Conservation (phyloP, 2,329 filamentous ascomycete genomes). For the Trichoderma aggressivum region DNA sequence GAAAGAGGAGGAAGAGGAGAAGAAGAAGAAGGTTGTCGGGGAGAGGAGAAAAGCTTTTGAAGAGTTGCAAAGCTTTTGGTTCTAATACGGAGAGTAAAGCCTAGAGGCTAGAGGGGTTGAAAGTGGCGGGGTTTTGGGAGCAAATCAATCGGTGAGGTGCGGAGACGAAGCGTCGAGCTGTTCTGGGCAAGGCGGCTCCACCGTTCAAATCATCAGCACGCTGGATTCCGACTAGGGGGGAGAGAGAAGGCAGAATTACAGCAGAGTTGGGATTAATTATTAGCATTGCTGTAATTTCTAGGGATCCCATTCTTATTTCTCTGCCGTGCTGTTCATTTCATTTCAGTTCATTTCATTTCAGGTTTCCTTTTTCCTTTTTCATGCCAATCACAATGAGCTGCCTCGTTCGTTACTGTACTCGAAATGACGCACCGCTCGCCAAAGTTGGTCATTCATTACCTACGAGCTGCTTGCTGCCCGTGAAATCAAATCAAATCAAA, state of each 20-base stretch:
- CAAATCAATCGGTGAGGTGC: constrained; percentile 27
- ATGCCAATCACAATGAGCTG: background rate
- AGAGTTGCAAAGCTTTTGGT: constrained; percentile 11
- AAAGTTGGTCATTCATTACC: background rate
- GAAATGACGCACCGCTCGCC: background rate
- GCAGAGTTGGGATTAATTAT: too few relatives aligned
- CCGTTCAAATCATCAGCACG: constrained; percentile 3
- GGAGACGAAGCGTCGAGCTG: constrained; percentile 18
- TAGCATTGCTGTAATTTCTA: background rate
- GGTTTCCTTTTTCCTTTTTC: background rate
- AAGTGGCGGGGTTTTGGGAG: constrained; percentile 30
- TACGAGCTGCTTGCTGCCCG: background rate
- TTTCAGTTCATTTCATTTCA: too few relatives aligned
- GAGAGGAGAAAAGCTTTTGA: background rate
- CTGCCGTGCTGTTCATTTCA: background rate
- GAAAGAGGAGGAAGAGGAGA: background rate
- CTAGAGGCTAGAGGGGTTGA: constrained; percentile 29
- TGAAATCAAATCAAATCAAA: too few relatives aligned
- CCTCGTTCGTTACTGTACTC: background rate
- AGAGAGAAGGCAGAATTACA: background rate
- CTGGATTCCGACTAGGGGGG: background rate
- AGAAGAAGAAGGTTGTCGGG: background rate
- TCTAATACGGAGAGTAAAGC: background rate
- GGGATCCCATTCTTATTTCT: background rate
- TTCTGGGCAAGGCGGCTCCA: background rate